Evolutionary conservation across 805 yeast species (phyloP), one percentile per base, ranked within the genome.

Genomic region (Dipodascus albidus): DNA sequence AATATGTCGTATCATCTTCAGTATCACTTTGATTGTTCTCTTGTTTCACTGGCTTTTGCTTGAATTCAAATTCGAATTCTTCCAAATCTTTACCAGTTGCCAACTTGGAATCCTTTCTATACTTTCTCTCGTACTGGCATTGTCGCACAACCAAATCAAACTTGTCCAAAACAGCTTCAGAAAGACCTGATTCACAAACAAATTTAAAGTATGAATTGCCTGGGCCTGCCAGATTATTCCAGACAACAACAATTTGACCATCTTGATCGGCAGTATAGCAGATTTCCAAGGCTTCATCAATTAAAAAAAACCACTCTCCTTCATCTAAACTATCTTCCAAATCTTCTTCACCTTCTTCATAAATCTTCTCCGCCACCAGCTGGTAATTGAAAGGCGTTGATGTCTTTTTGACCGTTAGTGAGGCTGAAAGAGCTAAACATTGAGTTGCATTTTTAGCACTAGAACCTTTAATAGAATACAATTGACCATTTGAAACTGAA

Each of bases 201-300:
- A 87, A 90, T 67, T 89, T 95, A 67, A 84, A 88, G 57, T 74
- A 70, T 62, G 90, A 97, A 22, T 88, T 96, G 3, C 75, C 74
- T 61, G 90, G 96, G n/a, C 96, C 96, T 48, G 81, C 81, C 38
- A 80, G 64, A 65, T 93, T 96, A 14, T 70, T 74, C 98, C 98
- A 91, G 0, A 83, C 73, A 23, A 91, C 76, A 1, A 82, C 80
- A 42, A 74, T 69, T 2, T 76, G 70, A 1, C 83, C 85, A 38
- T 79, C 78, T 44, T 72, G 67, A 52, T 77, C 76, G 54, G 77
- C 72, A 54, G 72, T 73, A 54, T 77, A 74, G 55, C 79, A 74
- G 50, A 90, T 71, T 42, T 75, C 70, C 53, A 91, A 70, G 2
- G 77, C 77, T 55, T 79, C 80, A 58, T 79, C 80, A 27, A 93